Conservation (phyloP, 192 early-diverging fungal genomes). For the Backusella morwellensis region DNA sequence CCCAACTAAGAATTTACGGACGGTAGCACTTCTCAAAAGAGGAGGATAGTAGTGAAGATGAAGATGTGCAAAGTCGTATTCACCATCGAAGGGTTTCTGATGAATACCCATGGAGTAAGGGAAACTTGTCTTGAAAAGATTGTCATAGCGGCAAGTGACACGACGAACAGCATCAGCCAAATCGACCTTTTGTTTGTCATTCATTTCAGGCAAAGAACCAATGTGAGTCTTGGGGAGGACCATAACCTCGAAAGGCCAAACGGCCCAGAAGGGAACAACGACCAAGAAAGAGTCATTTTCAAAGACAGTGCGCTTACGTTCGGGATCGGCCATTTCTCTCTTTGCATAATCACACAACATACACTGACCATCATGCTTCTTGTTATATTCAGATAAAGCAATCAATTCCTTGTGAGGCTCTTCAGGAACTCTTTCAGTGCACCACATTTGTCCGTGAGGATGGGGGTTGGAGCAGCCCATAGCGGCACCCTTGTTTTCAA, state of each 20-base stretch:
- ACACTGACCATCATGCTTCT: conserved; percentile 55
- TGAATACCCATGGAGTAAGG: conserved; percentile 98
- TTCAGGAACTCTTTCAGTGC: conserved; percentile 77
- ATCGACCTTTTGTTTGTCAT: conserved; percentile 50
- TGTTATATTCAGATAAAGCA: conserved; percentile 60
- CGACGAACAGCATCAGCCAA: conserved; percentile 74
- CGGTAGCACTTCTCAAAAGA: conserved; percentile 80
- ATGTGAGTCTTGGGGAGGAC: conserved; percentile 71
- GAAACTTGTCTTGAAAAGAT: conserved; percentile 86
- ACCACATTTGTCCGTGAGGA: conserved; percentile 95
- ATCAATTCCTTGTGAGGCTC: conserved; percentile 75
- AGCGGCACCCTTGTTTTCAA: conserved; percentile 95
- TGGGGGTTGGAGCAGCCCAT: conserved; percentile 99
- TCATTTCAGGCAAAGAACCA: conserved; percentile 50
- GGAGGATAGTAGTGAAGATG: conserved; percentile 97
- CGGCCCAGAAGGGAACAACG: conserved; percentile 93
- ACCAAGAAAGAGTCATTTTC: conserved; percentile 81
- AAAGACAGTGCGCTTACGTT: conserved; percentile 67
- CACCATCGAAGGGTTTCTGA: conserved; percentile 68
- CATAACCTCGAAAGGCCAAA: conserved; percentile 96
- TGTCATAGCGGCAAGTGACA: conserved; percentile 88
- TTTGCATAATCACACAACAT: conserved; percentile 82
- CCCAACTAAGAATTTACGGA: conserved; percentile 96
- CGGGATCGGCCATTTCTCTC: conserved; percentile 42
- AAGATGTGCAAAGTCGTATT: conserved; percentile 65